Percentiles rank a stretch among this genome's conserved stretches.
Conservation (phyloP, 495 filamentous ascomycete species). For the Xylaria flabelliformis region DNA sequence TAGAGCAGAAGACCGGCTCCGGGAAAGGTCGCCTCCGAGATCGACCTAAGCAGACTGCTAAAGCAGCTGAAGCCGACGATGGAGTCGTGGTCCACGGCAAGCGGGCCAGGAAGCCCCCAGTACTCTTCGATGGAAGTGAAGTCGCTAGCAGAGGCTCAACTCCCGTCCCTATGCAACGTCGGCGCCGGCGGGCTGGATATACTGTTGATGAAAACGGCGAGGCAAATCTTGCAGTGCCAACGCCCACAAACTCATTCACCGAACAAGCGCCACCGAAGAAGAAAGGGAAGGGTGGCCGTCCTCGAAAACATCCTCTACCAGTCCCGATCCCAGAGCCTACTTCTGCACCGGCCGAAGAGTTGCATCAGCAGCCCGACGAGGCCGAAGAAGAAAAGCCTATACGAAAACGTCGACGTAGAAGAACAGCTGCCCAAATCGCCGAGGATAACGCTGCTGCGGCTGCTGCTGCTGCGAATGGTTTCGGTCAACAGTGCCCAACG, state of each 20-base stretch:
- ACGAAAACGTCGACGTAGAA: constrained; percentile 35
- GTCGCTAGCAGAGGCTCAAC: constrained; percentile 49
- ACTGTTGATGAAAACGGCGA: constrained; percentile 32
- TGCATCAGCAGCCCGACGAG: constrained; percentile 19
- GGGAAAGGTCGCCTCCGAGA: constrained; percentile 52
- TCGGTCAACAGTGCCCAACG: constrained; percentile 11
- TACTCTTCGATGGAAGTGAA: constrained; percentile 50
- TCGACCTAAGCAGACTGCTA: constrained; percentile 53
- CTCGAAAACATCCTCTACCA: constrained; percentile 34
- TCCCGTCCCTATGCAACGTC: constrained; percentile 45
- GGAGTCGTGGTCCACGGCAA: constrained; percentile 51
- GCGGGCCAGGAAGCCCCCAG: constrained; percentile 49
- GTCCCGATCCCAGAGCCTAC: constrained; percentile 21
- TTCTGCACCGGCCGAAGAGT: constrained; percentile 13
- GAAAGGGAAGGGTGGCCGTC: constrained; percentile 41
- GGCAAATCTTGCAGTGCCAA: constrained; percentile 8
- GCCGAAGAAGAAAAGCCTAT: constrained; percentile 23
- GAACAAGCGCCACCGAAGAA: constrained; percentile 32
- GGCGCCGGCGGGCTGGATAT: constrained; percentile 34
- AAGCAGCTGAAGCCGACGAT: constrained; percentile 54
- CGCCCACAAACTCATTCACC: neutral
- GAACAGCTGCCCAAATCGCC: constrained; percentile 28
- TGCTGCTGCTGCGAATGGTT: constrained; percentile 20
- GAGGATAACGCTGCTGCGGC: constrained; percentile 27
- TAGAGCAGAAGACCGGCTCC: constrained; percentile 53